Evolutionary conservation across 1,139 yeast species (phyloP).

Genomic region (Geotrichum histeridarum): DNA sequence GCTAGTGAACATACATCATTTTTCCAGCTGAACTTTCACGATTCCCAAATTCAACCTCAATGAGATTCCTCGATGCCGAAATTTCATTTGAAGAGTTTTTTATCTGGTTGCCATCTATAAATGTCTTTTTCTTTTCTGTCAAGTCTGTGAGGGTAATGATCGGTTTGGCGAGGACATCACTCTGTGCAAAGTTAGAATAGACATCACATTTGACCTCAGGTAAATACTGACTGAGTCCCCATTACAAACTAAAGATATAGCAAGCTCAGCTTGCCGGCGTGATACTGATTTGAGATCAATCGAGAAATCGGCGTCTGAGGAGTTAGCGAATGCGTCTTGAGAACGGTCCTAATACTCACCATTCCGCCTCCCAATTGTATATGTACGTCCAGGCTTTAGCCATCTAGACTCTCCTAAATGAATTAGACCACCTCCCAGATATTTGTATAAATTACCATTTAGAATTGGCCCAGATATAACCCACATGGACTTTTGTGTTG

Average conservation of each 20-base stretch:
- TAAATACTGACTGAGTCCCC: conserved; percentile 12
- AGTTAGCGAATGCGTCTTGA: not conserved
- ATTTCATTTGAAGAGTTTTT: conserved; percentile 16
- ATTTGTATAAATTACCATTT: not conserved
- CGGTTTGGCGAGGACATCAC: conserved; percentile 2
- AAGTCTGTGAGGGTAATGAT: conserved; percentile 1
- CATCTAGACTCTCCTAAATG: conserved; percentile 20
- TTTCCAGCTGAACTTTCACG: not conserved
- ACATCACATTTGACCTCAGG: conserved; percentile 12
- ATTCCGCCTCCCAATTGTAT: conserved; percentile 24
- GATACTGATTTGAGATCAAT: conserved; percentile 23
- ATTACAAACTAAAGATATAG: conserved; percentile 9
- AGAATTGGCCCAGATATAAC: not conserved
- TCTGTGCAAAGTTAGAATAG: conserved; percentile 12
- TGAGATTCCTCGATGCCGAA: not conserved
- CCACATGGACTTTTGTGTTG: conserved; percentile 2
- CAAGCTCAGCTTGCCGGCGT: conserved; percentile 22
- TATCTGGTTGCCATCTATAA: not conserved
- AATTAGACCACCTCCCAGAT: not conserved
- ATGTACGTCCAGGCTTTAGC: conserved; percentile 24
- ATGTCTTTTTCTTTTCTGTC: not conserved
- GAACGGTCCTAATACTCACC: not conserved
- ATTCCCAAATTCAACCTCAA: not conserved
- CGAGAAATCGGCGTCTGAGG: conserved; percentile 15
- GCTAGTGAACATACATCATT: conserved; percentile 16